phyloP scores from a whole-genome alignment of 1,139 yeast species.

The Suhomyces choctaworum region DNA sequence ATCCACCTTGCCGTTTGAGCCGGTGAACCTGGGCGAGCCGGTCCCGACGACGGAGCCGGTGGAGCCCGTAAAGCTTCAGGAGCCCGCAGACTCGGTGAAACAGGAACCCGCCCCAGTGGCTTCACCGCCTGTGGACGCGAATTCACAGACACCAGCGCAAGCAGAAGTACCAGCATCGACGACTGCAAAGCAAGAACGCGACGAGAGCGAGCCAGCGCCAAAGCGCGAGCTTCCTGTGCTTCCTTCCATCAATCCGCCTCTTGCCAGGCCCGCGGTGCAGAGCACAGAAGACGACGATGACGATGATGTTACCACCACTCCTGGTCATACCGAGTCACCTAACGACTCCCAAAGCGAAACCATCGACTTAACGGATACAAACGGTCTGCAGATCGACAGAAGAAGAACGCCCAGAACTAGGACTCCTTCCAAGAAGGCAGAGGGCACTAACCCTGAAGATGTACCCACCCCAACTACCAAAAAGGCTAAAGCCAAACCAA shows the following conservation, averaged over 20 bases:
- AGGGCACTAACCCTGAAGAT: not conserved
- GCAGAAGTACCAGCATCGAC: not conserved
- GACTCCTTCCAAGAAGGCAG: conserved; percentile 5
- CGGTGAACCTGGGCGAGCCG: not conserved
- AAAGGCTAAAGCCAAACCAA: not conserved
- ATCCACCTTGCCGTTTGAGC: conserved; percentile 9
- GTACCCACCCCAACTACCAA: not conserved
- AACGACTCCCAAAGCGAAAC: not conserved
- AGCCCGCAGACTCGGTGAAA: not conserved
- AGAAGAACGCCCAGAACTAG: conserved; percentile 5
- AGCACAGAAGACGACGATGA: not conserved
- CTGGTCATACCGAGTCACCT: no score
- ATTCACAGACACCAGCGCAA: not conserved
- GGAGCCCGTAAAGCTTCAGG: not conserved
- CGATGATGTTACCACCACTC: not conserved
- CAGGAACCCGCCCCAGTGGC: not conserved
- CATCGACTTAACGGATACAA: not conserved
- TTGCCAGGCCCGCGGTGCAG: no score
- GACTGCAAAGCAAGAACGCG: no score
- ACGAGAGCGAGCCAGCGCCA: not conserved
- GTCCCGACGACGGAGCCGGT: no score
- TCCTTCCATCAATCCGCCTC: not conserved
- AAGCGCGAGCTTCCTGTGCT: not conserved
- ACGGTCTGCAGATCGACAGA: not conserved
- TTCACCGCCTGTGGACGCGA: not conserved